Percentiles rank a stretch among this genome's conserved stretches.
Evolutionary conservation across 192 early-diverging fungal species (phyloP).

Genomic region (Coemansia nantahalensis): DNA sequence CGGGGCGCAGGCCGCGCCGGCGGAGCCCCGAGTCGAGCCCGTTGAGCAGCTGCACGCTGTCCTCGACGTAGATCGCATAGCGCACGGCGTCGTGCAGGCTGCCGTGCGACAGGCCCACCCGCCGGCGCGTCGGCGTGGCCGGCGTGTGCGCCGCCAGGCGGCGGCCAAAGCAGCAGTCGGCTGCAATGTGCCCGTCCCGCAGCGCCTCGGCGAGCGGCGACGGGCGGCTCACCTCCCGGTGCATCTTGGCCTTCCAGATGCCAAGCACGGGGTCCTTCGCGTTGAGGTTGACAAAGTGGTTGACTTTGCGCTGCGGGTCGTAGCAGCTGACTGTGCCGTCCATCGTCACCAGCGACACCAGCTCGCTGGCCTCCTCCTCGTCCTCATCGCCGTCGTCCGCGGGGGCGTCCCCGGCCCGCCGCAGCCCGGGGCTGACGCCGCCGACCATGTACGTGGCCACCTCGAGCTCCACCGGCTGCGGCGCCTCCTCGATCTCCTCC

Average conservation of each 20-base stretch:
- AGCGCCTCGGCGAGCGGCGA: constrained; percentile 28
- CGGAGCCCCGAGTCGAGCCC: constrained; percentile 15
- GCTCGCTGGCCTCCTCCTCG: constrained; percentile 10
- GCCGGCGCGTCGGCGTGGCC: constrained; percentile 30
- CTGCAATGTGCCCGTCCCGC: constrained; percentile 5
- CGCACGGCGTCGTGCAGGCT: constrained; percentile 38
- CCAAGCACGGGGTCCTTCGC: constrained; percentile 45
- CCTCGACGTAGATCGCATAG: constrained; percentile 37
- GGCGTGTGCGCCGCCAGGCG: constrained; percentile 27
- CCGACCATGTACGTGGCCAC: constrained; percentile 52
- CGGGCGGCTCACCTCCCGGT: constrained; percentile 38
- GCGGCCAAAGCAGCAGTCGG: constrained; percentile 2
- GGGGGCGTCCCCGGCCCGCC: constrained; percentile 11
- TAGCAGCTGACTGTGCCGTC: constrained; percentile 47
- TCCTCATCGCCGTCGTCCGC: background rate
- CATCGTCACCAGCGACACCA: constrained; percentile 52
- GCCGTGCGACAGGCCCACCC: constrained; percentile 41
- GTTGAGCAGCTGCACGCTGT: constrained; percentile 30
- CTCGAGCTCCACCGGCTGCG: constrained; percentile 48
- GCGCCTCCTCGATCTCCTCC: constrained; percentile 53
- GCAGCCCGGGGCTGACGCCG: constrained; percentile 40
- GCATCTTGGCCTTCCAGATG: constrained; percentile 54
- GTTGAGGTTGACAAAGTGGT: constrained; percentile 33
- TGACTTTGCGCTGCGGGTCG: constrained; percentile 43
- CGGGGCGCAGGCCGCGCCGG: background rate